Evolutionary conservation across 805 yeast species (phyloP), one percentile per base, ranked within the genome.

Genomic region (Teunomyces pallodes): DNA sequence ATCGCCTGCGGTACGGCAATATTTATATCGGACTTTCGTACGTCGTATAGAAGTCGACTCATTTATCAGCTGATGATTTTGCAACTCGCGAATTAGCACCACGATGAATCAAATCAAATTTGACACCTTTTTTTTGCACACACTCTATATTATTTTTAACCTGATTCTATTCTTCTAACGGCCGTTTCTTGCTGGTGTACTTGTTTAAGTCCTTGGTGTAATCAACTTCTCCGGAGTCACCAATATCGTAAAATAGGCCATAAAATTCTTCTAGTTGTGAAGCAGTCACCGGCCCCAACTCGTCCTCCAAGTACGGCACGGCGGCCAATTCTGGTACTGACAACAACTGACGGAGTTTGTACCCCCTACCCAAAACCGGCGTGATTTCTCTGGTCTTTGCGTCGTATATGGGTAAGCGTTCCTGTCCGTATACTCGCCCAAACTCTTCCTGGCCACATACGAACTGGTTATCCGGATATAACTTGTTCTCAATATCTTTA

Each of bases 371-470:
- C 6, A 48, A 10, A 0, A 48, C 31, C 1, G 70, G 69, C 1
- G 70, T 64, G 17, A 69, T 51, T 47, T 69, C 74, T 12, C 36
- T n/a, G 9, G 48, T 46, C 2, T 40, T 36, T 8, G 45, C 40
- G 8, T 51, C 48, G 46, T 31, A 60, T 5, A 57, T 30, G 2
- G 9, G 36, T 12, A 30, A 13, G 30, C 74, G 50, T 17, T 59
- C 74, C 2, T 51, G 49, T 12, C 86, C 87, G 59, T 80, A 86
- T 35, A 78, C 63, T 0, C 61, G 60, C 0, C 62, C 53, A 57
- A 87, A 89, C 46, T 80, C 79, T 0, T 73, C 72, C 42, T 69
- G 58, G 0, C 76, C 62, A 8, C 90, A 54, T 57, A 83, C 87
- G 16, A 72, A 63, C n/a, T 88, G 58, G 41, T 66, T 70, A 0